Evolutionary conservation across 2,329 filamentous ascomycete genomes (phyloP), one percentile per base, ranked within the genome.

Genomic region (Penicillium sclerotiorum): DNA sequence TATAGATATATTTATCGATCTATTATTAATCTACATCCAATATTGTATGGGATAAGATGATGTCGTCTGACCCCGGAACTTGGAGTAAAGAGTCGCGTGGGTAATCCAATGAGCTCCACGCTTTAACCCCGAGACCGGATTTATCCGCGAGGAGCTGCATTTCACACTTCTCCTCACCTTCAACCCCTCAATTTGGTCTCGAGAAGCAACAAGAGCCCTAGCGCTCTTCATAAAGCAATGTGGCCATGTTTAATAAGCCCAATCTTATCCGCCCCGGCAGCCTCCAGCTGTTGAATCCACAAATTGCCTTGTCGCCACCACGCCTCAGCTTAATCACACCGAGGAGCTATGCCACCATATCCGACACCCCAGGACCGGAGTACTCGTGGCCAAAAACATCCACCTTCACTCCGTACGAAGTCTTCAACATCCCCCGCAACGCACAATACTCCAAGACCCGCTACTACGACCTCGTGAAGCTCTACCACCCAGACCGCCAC

Each of bases 381-480:
- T 59, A 71, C 20, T 57, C 63, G 21, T 76, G 75, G 75, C 74
- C 77, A 36, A 75, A 73, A 13, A 72, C 72, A 38, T 56, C 68
- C 13, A 62, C 64, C 3, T 71, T 72, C 45, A 93, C 92, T 0
- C 94, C 94, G 1, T 97, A 99, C 74, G 89, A 97, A 64, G 89
- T 99, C 66, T 86, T 97, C 63, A 78, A 81, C 25, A 75, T 81
- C 56, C 73, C 77, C 46, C 81, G 75, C 59, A 76, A 77, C 49
- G 84, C 83, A 12, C 81, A 84, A 2, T 97, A 99, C 71, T 86
- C 83, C 55, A 97, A 99, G 72, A 75, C 80, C 36, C 84, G 84
- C 52, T 99, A 91, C 79, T 94, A 95, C 71, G 82, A 93, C 65
- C 83, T 99, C 45, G 94, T 95, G 50, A 99, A 97, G 76, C 78